Percentiles rank a stretch among this genome's conserved stretches.
Conservation (phyloP, 805 yeast genomes). For the Pichia insulana region DNA sequence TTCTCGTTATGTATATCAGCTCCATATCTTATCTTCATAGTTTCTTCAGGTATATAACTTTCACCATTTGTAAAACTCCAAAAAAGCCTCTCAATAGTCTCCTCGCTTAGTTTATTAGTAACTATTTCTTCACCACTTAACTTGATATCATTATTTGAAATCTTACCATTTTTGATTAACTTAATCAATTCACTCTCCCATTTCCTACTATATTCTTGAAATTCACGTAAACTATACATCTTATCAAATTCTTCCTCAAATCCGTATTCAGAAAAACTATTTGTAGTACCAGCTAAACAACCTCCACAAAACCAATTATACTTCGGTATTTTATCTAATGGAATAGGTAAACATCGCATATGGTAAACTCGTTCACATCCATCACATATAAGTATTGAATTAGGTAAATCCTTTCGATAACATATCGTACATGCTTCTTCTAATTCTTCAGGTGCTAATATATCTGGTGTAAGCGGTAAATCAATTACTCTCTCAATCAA, state of each 20-base stretch:
- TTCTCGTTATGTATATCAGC: constrained; percentile 68
- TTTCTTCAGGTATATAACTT: constrained; percentile 12
- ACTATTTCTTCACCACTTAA: constrained; percentile 12
- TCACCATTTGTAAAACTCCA: constrained; percentile 39
- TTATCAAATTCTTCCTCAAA: constrained; percentile 61
- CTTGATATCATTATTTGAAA: constrained; percentile 13
- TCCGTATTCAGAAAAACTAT: constrained; percentile 67
- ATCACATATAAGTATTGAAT: constrained; percentile 52
- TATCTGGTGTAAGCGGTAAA: constrained; percentile 4
- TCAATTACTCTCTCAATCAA: not conserved
- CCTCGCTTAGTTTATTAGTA: constrained; percentile 29
- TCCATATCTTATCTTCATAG: constrained; percentile 68
- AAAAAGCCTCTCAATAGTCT: constrained; percentile 50
- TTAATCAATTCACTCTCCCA: constrained; percentile 30
- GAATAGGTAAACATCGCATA: constrained; percentile 45
- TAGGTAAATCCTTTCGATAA: constrained; percentile 35
- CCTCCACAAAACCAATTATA: constrained; percentile 74
- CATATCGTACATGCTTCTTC: constrained; percentile 32
- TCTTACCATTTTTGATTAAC: not conserved
- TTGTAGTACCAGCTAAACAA: constrained; percentile 58
- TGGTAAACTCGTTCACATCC: constrained; percentile 70
- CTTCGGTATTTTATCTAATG: constrained; percentile 41
- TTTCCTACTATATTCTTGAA: constrained; percentile 44
- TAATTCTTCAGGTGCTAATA: constrained; percentile 8
- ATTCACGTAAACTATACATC: constrained; percentile 40